Conservation (phyloP, 2,329 filamentous ascomycete genomes). For the Botrytis tulipae region DNA sequence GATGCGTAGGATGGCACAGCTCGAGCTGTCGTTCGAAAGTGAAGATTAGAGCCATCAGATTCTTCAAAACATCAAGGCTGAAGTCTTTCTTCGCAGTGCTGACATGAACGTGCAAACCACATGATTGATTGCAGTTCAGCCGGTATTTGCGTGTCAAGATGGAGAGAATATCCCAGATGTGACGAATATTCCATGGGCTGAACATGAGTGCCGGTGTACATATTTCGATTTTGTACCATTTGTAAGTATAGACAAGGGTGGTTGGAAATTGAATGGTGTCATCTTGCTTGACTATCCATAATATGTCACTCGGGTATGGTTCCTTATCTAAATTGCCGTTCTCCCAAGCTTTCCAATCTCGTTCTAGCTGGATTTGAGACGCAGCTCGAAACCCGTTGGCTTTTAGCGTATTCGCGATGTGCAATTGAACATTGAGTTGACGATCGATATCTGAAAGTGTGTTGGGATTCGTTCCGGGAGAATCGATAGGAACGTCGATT, state of each 20-base stretch:
- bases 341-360: background rate
- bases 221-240: slow-evolving; percentile 26
- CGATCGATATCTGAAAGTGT: slow-evolving; percentile 7
- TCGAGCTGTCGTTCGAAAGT: slow-evolving; percentile 37
- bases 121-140: slow-evolving; percentile 31
- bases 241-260: slow-evolving; percentile 3
- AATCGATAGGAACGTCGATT: background rate
- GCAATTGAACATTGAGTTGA: slow-evolving; percentile 11
- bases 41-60: slow-evolving; percentile 32
- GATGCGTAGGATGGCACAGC: slow-evolving; percentile 29
- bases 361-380: slow-evolving; percentile 14
- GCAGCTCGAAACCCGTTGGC: slow-evolving; percentile 2
- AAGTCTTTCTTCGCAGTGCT: slow-evolving; percentile 34
- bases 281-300: slow-evolving; percentile 23
- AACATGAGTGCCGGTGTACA: slow-evolving; percentile 26
- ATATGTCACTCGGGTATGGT: background rate
- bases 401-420: slow-evolving; percentile 8
- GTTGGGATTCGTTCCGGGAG: background rate
- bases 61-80: slow-evolving; percentile 32
- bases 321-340: background rate
- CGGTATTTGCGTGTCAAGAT: slow-evolving; percentile 26
- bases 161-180: slow-evolving; percentile 19
- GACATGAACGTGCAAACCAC: slow-evolving; percentile 39
- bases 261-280: slow-evolving; percentile 10
- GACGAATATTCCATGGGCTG: slow-evolving; percentile 11